A percentile compares a stretch with the other conserved stretches of the same genome.
Evolutionary conservation across 768 basidiomycete species (phyloP).

Genomic region (Hygrocybe coccinea): DNA sequence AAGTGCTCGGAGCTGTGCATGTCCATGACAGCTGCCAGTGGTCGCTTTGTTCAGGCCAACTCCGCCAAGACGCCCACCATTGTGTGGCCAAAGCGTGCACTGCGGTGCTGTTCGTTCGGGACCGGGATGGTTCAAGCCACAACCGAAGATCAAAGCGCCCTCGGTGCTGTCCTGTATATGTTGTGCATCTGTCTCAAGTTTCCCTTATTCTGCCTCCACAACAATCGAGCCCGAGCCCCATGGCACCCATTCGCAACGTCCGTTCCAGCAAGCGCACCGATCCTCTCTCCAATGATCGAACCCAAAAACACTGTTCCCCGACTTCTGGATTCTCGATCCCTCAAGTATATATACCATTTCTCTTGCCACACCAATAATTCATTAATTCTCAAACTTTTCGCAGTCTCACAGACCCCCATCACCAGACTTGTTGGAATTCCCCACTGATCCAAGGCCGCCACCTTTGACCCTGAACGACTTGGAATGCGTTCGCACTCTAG

Average conservation of each 20-base stretch:
- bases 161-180: no score
- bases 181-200: no score
- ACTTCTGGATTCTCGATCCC: no score
- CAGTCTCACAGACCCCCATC: neutral
- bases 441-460: constrained; percentile 34
- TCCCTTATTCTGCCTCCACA: neutral
- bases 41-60: no score
- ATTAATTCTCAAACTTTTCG: neutral
- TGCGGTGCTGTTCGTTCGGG: no score
- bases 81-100: no score
- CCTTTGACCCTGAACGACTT: constrained; percentile 35
- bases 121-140: no score
- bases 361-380: neutral
- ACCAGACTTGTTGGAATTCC: constrained; percentile 12
- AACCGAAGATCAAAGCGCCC: no score
- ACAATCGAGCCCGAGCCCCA: neutral
- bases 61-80: no score
- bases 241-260: constrained; percentile 6
- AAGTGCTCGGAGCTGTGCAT: no score
- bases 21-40: no score
- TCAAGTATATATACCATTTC: neutral
- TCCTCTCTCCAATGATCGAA: neutral
- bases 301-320: neutral
- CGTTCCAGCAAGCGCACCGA: constrained; percentile 8
- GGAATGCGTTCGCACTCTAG: constrained; percentile 40